These are phyloP conservation scores for Schizosaccharomyces osmophilus DNA, from an alignment of 805 yeast species.

Conservation along the genomic window DNA sequence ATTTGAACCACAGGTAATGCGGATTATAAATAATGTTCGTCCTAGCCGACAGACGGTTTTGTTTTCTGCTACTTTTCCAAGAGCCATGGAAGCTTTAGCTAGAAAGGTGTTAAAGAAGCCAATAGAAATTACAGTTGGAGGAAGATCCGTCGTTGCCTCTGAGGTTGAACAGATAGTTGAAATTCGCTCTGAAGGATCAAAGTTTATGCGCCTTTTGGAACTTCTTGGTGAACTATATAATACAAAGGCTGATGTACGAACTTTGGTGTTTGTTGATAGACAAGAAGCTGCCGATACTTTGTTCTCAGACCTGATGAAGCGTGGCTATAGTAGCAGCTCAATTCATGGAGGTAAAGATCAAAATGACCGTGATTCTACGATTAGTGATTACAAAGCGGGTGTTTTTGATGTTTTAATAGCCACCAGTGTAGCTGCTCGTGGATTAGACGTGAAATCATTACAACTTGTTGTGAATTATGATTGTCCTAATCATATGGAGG, in stretches of 20 bases:
- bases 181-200: constrained; percentile 29
- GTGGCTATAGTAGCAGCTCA: constrained; percentile 36
- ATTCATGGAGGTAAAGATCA: constrained; percentile 89
- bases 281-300: constrained; percentile 69
- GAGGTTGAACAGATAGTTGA: constrained; percentile 54
- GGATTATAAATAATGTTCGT: constrained; percentile 48
- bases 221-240: constrained; percentile 25
- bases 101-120: constrained; percentile 37
- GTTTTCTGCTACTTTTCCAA: constrained; percentile 84
- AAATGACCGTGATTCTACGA: constrained; percentile 49
- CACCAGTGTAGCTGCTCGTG: constrained; percentile 86
- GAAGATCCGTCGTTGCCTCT: constrained; percentile 53
- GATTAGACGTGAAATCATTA: constrained; percentile 73
- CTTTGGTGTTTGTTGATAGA: constrained; percentile 64
- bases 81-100: constrained; percentile 51
- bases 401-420: constrained; percentile 45
- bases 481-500: constrained; percentile 73
- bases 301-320: constrained; percentile 24
- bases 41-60: constrained; percentile 75
- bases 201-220: constrained; percentile 30
- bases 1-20: constrained; percentile 81
- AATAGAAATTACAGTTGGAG: constrained; percentile 56
- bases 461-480: constrained; percentile 62
- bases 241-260: constrained; percentile 16
- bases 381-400: constrained; percentile 42